These are phyloP conservation scores for Zangia roseola DNA, from an alignment of 768 basidiomycete species.

Conservation along the genomic window DNA sequence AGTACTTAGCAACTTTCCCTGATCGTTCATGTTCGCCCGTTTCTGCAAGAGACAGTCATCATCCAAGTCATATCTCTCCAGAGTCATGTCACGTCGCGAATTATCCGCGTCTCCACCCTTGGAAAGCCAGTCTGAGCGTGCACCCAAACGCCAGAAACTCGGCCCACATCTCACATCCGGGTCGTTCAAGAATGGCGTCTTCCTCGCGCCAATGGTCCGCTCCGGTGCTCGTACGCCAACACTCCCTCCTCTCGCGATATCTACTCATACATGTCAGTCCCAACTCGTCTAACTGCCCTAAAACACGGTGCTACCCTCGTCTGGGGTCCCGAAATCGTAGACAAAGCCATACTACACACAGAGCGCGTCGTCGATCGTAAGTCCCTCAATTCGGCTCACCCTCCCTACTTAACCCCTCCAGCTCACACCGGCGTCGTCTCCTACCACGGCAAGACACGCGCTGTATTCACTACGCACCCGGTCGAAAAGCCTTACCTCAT, in stretches of 20 bases:
- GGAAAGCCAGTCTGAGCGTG: constrained; percentile 26
- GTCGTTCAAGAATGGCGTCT: constrained; percentile 85
- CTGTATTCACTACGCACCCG: constrained; percentile 92
- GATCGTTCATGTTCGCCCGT: constrained; percentile 8
- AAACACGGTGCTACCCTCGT: constrained; percentile 93
- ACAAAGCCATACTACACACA: constrained; percentile 90
- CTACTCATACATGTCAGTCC: constrained; percentile 49
- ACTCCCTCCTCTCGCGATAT: not conserved
- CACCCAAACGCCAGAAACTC: constrained; percentile 52
- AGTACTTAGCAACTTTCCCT: too few relatives aligned
- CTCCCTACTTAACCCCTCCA: constrained; percentile 31
- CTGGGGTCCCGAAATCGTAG: constrained; percentile 96
- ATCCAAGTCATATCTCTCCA: not conserved
- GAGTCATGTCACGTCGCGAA: constrained; percentile 52
- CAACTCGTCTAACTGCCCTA: constrained; percentile 80
- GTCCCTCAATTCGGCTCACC: constrained; percentile 27
- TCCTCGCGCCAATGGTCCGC: constrained; percentile 98
- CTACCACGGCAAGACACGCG: constrained; percentile 78
- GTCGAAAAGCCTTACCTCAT: constrained; percentile 92
- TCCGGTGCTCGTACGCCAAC: constrained; percentile 75
- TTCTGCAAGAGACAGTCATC: not conserved
- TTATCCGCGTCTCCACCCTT: constrained; percentile 36
- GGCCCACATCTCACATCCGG: constrained; percentile 63
- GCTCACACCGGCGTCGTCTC: constrained; percentile 85
- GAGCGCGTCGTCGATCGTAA: constrained; percentile 83